Base-by-base conservation (phyloP, 495 filamentous ascomycete genomes). In the Melanomma pulvis-pyrius region DNA sequence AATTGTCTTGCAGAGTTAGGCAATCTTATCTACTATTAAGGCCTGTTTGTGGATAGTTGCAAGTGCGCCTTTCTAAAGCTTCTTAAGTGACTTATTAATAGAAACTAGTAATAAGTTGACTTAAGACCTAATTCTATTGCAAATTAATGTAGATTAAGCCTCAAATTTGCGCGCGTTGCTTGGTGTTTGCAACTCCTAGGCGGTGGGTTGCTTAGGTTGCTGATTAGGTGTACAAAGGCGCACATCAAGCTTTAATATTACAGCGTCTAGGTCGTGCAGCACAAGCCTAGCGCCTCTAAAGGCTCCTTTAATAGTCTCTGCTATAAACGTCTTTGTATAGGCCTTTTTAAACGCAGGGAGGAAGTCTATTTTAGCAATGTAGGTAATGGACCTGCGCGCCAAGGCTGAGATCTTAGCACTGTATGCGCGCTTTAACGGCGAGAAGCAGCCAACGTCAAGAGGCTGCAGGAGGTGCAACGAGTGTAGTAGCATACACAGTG, bases 391-490 rank as follows among this genome's bases (percentile, higher is more conserved):
- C 7, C 57, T 44, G 39, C 61, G 49, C n/a, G 52, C 41, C 13
- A 65, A 58, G 32, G 30, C 11, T 12, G 34, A 25, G 24, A 74
- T 59, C 48, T 57, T 24, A 24, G 48, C 21, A 12, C 70, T 39
- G 24, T 74, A 74, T 39, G 56, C 36, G 15, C 25, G 26, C 36
- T 74, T 69, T 41, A 74, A 51, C 11, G 48, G 60, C 32, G 51
- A 54, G 49, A 72, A 72, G 36, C 59, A 71, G 15, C 59, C 59
- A 59, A 74, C 59, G 61, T 74, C 62, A 34, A 72, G 60, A 11
- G 72, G 72, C 59, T 74, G 64, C 7, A 73, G 56, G 9, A 72
- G 61, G 64, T 73, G 71, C 15, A 60, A 73, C 25, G 47, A 67
- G 36, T 74, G 64, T 46, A 63, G 13, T 15, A 67, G 72, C 60